Base-by-base conservation (phyloP, 257 asterid species). In the Solanum arcanum region DNA sequence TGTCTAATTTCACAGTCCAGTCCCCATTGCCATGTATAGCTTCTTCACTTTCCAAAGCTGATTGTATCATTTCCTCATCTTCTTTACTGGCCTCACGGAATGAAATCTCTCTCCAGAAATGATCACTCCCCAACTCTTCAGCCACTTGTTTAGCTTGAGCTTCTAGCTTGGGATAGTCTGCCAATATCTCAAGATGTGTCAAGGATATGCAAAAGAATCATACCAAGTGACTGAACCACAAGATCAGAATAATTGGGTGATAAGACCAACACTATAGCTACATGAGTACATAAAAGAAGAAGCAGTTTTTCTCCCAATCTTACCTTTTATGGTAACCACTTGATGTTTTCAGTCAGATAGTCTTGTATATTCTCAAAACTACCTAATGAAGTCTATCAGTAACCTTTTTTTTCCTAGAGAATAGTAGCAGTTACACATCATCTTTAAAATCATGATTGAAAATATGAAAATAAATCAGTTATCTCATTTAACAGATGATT, bases 1-100 rank as follows among this genome's bases (percentile, higher is more conserved):
- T 93, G 86, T 98, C 99, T 64, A 97, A 89, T 90, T 96, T 97
- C 87, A 97, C 99, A 31, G 99, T 97, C 99, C 99, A 97, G 90
- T 97, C 99, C 80, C 95, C 95, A 84, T 95, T 93, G 41, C 98
- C 98, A 59, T 97, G 99, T 84, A 95, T 90, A 9, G 97, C 96
- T 84, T 93, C 96, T 88, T 97, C 98, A 88, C 94, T 91, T 75
- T 94, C 92, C 89, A 96, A 91, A 91, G 99, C 96, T 84, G 89
- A 92, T 73, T 87, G 92, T 87, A 97, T 93, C 66, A 82, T 92
- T 82, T 92, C 94, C 90, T 95, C 96, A 83, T 97, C 98, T 84
- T 92, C 94, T 85, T 87, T 88, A 85, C 91, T 91, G 83, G 98
- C 95, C 86, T 93, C 92, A 87, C 93, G 89, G 92, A 93, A 95